Conservation (phyloP, 495 filamentous ascomycete species). For the Terfezia claveryi region DNA sequence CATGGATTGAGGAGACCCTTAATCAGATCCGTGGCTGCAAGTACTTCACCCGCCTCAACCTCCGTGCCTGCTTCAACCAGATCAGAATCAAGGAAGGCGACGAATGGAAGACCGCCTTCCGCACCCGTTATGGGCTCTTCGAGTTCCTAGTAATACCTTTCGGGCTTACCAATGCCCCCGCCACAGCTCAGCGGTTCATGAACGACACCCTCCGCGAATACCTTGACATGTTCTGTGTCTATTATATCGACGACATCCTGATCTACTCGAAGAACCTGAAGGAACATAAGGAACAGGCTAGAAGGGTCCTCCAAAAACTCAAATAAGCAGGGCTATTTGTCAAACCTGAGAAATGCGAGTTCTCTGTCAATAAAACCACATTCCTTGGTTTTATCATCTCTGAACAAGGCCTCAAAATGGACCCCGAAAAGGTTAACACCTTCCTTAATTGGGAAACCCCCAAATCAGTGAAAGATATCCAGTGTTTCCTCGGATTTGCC, state of each 20-base stretch:
- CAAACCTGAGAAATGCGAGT: neutral
- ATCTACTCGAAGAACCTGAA: neutral
- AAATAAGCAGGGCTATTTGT: neutral
- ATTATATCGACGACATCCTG: neutral
- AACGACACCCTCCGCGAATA: neutral
- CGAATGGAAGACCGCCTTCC: neutral
- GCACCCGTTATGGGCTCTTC: neutral
- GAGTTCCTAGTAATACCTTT: neutral
- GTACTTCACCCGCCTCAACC: neutral
- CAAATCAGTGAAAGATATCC: neutral
- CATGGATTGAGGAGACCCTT: neutral
- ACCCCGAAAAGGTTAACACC: neutral
- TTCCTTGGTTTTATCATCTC: neutral
- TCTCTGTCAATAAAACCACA: neutral
- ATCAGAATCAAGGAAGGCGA: neutral
- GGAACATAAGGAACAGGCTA: neutral
- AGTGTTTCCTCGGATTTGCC: neutral
- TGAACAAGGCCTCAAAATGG: neutral
- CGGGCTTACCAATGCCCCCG: neutral
- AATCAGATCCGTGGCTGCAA: neutral
- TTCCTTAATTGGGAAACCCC: neutral
- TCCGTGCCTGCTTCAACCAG: neutral
- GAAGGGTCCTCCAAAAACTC: neutral
- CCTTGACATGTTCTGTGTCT: neutral
- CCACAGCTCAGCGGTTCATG: neutral